A percentile compares a stretch with the other conserved stretches of the same genome.
Conservation (phyloP, 257 asterid genomes). For the Mitragyna speciosa region DNA sequence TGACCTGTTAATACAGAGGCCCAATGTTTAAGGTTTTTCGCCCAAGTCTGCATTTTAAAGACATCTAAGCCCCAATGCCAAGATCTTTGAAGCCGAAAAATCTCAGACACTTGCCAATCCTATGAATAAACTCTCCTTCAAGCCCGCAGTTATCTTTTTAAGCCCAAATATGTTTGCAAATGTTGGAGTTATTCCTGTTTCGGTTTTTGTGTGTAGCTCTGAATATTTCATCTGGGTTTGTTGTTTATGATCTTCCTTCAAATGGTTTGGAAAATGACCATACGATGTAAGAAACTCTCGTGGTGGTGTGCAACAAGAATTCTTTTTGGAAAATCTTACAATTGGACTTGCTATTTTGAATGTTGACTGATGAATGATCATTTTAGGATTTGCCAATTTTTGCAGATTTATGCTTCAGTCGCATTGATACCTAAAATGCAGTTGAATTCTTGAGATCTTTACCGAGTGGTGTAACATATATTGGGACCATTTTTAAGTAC, state of each 20-base stretch:
- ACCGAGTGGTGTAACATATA: background rate
- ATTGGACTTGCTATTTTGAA: background rate
- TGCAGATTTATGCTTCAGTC: background rate
- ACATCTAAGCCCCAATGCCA: too few species aligned
- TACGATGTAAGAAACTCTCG: background rate
- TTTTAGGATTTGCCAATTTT: background rate
- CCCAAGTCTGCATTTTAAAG: too few species aligned
- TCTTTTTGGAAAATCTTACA: background rate
- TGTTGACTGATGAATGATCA: background rate
- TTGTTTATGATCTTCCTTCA: background rate
- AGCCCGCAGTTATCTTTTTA: too few species aligned
- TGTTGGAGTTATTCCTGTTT: too few species aligned
- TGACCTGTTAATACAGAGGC: too few species aligned
- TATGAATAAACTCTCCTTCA: too few species aligned
- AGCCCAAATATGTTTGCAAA: too few species aligned
- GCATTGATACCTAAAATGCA: background rate
- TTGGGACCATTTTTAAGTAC: background rate
- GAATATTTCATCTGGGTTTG: background rate
- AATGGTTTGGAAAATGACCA: background rate
- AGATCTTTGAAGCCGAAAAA: too few species aligned
- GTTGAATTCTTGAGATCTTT: background rate
- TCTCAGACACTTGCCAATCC: too few species aligned
- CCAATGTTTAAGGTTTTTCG: too few species aligned
- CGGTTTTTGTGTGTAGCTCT: too few species aligned
- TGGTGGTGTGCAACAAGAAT: background rate